Conservation (phyloP, 202 grass and related monocot species). For the Schoenoplectus tabernaemontani region DNA sequence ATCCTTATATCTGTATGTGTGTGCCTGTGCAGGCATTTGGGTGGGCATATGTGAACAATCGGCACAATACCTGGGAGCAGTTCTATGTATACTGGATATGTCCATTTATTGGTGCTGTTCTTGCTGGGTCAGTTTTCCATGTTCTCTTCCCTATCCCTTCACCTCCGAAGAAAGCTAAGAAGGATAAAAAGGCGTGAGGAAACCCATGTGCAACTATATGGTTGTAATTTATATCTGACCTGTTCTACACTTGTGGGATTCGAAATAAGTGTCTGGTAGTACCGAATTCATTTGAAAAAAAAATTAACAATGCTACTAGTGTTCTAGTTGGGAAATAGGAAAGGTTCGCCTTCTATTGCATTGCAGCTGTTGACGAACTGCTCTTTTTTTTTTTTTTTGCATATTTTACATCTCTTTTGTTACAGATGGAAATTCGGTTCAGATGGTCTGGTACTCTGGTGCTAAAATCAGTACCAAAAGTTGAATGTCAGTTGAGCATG, state of each 20-base stretch:
- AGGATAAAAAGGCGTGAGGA: conserved; percentile 68
- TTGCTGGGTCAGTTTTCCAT: conserved; percentile 70
- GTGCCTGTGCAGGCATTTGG: conserved; percentile 63
- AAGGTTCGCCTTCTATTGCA: neutral
- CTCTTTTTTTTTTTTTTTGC: neutral
- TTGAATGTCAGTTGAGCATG: neutral
- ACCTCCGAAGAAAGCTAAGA: conserved; percentile 29
- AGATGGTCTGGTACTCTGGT: neutral
- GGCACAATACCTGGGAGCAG: conserved; percentile 87
- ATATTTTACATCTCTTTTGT: neutral
- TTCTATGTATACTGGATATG: conserved; percentile 99
- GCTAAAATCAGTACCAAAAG: neutral
- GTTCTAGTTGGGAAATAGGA: conserved; percentile 6
- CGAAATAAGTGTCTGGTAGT: neutral
- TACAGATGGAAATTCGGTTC: neutral
- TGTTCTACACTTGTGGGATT: neutral
- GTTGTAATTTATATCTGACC: neutral
- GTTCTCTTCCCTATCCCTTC: conserved; percentile 34
- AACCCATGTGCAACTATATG: neutral
- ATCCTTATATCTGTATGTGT: neutral
- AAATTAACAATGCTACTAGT: neutral
- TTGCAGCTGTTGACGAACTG: neutral
- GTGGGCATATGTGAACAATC: conserved; percentile 86
- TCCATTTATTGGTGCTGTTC: conserved; percentile 72
- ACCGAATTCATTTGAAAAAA: neutral